phyloP scores from a whole-genome alignment of 257 asterid genomes.

The Solanum microdontum region DNA sequence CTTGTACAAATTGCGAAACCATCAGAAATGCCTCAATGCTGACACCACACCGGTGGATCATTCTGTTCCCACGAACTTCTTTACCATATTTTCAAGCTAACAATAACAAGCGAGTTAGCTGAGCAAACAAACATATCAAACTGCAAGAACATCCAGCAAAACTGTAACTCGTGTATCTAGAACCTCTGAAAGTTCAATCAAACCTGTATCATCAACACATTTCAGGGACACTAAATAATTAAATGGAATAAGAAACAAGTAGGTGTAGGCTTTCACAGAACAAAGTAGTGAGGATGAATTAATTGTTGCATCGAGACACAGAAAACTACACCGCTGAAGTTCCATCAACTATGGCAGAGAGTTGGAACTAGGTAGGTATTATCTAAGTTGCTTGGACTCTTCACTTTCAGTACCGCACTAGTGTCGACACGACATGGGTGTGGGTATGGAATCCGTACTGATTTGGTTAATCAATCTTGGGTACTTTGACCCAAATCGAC shows the following conservation, averaged over 20 bases:
- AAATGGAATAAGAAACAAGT: background rate
- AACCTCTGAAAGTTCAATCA: background rate
- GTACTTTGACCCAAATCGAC: background rate
- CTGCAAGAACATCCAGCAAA: background rate
- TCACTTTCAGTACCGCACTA: background rate
- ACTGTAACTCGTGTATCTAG: background rate
- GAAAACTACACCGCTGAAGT: background rate
- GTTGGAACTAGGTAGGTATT: too few species aligned
- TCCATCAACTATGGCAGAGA: background rate
- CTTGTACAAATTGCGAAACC: background rate
- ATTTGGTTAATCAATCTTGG: background rate
- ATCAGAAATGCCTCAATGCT: background rate
- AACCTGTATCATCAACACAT: background rate
- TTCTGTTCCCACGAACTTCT: background rate
- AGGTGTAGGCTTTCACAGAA: background rate
- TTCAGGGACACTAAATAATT: background rate
- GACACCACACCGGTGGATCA: background rate
- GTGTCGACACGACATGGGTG: background rate
- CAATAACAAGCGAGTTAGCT: background rate
- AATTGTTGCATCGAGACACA: background rate
- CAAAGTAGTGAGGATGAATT: background rate
- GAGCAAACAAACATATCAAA: background rate
- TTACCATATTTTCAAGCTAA: background rate
- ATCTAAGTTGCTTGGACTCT: too few species aligned
- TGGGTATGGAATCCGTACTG: background rate